phyloP scores from a whole-genome alignment of 306 rosid species.

The Coriaria nepalensis region DNA sequence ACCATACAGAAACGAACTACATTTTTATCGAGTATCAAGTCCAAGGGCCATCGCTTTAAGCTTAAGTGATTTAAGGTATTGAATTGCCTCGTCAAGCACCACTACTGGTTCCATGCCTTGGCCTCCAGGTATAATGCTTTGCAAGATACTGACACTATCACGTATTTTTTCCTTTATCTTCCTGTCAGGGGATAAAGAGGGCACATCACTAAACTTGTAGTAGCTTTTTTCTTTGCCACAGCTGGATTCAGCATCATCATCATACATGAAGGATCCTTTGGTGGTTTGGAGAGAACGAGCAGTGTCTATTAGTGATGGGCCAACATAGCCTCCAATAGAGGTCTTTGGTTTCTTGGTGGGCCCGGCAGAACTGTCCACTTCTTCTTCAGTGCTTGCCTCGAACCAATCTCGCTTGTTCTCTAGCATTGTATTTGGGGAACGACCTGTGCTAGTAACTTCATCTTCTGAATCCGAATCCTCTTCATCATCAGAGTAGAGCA shows the following conservation, averaged over 20 bases:
- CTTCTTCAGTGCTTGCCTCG: constrained; percentile 26
- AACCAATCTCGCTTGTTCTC: constrained; percentile 22
- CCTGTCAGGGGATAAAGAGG: constrained; percentile 27
- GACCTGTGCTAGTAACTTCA: constrained; percentile 97
- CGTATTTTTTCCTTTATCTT: constrained; percentile 64
- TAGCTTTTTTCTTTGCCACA: constrained; percentile 32
- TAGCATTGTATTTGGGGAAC: constrained; percentile 71
- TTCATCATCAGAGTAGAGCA: constrained; percentile 71
- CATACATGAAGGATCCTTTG: constrained; percentile 20
- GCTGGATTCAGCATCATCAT: constrained; percentile 59
- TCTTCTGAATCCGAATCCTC: constrained; percentile 54
- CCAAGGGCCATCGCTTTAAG: constrained; percentile 49
- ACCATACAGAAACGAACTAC: not conserved
- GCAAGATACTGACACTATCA: constrained; percentile 53
- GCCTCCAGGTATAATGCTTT: constrained; percentile 64
- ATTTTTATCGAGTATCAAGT: constrained; percentile 29
- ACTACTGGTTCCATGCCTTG: constrained; percentile 51
- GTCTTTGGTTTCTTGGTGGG: constrained; percentile 54
- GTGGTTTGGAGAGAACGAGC: constrained; percentile 39
- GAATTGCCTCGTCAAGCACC: constrained; percentile 80
- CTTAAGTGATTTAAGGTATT: constrained; percentile 59
- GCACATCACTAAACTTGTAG: constrained; percentile 24
- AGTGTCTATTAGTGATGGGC: constrained; percentile 36
- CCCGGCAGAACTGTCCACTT: constrained; percentile 57
- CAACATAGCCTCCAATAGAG: constrained; percentile 20